Evolutionary conservation across 805 yeast species (phyloP), one percentile per base, ranked within the genome.

Genomic region (Diddensiella santjacobensis): DNA sequence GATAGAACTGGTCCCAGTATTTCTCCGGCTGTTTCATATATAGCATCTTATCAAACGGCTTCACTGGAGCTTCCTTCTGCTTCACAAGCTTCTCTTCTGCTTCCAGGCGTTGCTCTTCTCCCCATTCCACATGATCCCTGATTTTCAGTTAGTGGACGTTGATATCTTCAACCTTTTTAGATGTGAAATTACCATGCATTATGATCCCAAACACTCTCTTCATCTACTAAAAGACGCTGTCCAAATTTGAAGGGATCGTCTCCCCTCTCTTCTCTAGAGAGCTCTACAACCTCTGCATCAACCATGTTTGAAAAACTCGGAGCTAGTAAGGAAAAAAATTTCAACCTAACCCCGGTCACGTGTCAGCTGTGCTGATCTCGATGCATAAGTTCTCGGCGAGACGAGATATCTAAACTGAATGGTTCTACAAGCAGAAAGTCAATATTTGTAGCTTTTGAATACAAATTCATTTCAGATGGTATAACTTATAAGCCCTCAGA

Each of bases 161-260:
- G 17, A 15, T 10, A 11, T 35, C 15, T 10, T 26, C 31, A 18
- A 40, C 17, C 18, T 37, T 15, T 38, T n/a, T 29, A 33, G 19
- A 19, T 20, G 23, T 19, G 10, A 19, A 43, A 56, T 11, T 51
- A 59, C 87, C 93, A 84, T 0, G 99, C 99, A 64, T 93, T 93
- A 63, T 85, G 95, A 51, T 78, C 77, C 82, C 95, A 93, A 1
- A 93, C 96, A 13, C 66, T 68, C 23, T 88, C 89, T 3, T 83
- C 81, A 41, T 81, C 78, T 2, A 76, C 77, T 49, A 93, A 71
- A 54, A 69, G 79, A 48, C 99, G 73, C 64, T 88, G 95, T 8
- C 99, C 99, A 68, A 93, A 93, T 18, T 82, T 83, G 66, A 88
- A 91, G 3, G 99, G 99, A 30, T 79, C 73, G 58, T 90, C 97